phyloP scores from a whole-genome alignment of 768 basidiomycete species.

The Epithele typhae region DNA sequence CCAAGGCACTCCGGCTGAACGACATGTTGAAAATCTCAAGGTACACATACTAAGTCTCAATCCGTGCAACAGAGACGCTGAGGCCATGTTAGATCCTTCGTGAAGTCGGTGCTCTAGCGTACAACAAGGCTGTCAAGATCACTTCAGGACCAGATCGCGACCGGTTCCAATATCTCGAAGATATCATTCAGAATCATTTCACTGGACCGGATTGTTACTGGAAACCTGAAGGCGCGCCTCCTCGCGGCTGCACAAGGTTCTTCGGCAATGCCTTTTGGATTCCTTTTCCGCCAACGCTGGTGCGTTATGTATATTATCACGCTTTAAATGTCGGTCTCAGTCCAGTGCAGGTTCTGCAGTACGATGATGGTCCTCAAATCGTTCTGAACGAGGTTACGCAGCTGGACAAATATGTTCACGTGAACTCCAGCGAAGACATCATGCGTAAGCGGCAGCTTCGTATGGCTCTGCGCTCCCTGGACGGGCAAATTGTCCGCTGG shows the following conservation, averaged over 20 bases:
- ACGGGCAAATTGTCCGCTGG: slow-evolving; percentile 57
- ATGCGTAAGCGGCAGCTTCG: slow-evolving; percentile 52
- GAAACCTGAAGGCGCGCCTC: slow-evolving; percentile 33
- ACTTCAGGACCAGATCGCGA: slow-evolving; percentile 42
- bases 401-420: slow-evolving; percentile 54
- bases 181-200: slow-evolving; percentile 50
- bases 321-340: background rate
- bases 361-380: slow-evolving; percentile 53
- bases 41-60: slow-evolving; percentile 32
- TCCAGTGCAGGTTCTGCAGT: slow-evolving; percentile 51
- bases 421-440: slow-evolving; percentile 53
- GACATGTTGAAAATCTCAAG: slow-evolving; percentile 78
- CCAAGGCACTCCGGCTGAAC: slow-evolving; percentile 56
- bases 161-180: slow-evolving; percentile 44
- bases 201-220: slow-evolving; percentile 75
- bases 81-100: slow-evolving; percentile 53
- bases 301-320: slow-evolving; percentile 25
- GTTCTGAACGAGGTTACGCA: slow-evolving; percentile 45
- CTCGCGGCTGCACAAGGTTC: slow-evolving; percentile 39
- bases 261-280: slow-evolving; percentile 82
- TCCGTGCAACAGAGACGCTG: background rate
- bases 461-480: slow-evolving; percentile 59
- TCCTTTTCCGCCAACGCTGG: slow-evolving; percentile 72
- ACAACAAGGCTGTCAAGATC: slow-evolving; percentile 47
- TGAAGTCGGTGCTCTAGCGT: slow-evolving; percentile 57